Base-by-base conservation (phyloP, 1,139 yeast species). In the Lodderomyces parapsilosis region DNA sequence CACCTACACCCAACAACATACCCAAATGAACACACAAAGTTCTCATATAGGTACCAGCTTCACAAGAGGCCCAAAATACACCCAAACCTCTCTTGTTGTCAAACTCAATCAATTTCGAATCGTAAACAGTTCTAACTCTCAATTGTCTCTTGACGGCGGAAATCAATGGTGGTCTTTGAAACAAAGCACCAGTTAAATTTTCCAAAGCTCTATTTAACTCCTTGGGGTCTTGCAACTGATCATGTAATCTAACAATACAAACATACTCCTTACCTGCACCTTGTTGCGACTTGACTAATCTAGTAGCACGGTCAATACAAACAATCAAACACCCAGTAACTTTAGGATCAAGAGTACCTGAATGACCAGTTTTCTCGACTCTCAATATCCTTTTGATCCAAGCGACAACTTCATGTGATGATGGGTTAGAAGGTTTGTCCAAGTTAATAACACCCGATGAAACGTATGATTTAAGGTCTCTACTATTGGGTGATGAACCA, bases 251-350 rank as follows among this genome's bases (percentile, higher is more conserved):
- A 48, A 88, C 95, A 57, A 93, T 90, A 76, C 99, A 93, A 47
- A 93, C 99, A 73, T 93, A 93, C 81, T 93, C 99, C 69, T 93
- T 93, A 79, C 99, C 99, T 42, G 99, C 99, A 73, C 99, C 98
- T 71, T 93, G 99, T 74, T 93, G 99, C 47, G 97, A 88, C 72
- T 93, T 93, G 56, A 93, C 99, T 63, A 93, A 78, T 72, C 99
- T 85, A 47, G 99, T 93, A 49, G 99, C 99, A 66, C 97, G 83
- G 69, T 93, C 99, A 57, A 93, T 80, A 80, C 99, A 93, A 49
- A 93, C 99, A 67, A 93, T 93, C 66, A 93, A 78, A 77, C 99
- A 93, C 52, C 96, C 96, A 46, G 99, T 93, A 60, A 93, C 99
- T 71, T 93, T 93, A 52, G 99, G 99, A 77, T 93, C 99, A 66